Base-by-base conservation (phyloP, 2,329 filamentous ascomycete species). In the Acrodontium crateriforme region DNA sequence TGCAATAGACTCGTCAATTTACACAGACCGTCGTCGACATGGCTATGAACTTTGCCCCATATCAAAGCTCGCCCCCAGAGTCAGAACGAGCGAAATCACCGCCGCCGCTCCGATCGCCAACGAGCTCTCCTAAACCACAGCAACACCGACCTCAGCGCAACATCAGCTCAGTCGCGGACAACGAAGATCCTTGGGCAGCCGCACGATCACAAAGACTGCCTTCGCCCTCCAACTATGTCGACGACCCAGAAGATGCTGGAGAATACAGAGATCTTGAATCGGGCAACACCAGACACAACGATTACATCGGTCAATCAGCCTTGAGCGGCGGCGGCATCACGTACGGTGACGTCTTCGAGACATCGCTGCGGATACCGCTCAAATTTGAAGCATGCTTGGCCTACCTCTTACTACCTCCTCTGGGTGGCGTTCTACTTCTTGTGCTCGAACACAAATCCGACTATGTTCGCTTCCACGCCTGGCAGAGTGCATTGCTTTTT, bases 391-490 rank as follows among this genome's bases (percentile, higher is more conserved):
- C 89, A 5, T 81, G 78, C 50, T 58, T 94, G 47, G 87, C 89
- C 28, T 98, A 98, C 54, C 52, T 94, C 36, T 63, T 78, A 27
- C 59, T 92, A 9, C 89, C 89, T 37, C 89, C 89, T 1, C 66
- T 85, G 0, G 89, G 87, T 3, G 81, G 79, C 3, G 81, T 94
- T 15, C 54, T 93, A 40, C 57, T 98, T 43, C 57, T 98, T 41
- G 69, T 95, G 24, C 53, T 87, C 38, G 89, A 98, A 65, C 74
- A 85, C 49, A 89, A 93, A 62, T 94, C 84, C 50, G 89, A 98
- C 58, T 98, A 93, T 55, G 89, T 98, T 32, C 71, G 89, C 38
- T 95, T 95, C 44, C 89, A 98, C 55, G 89, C 89, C 6, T 98
- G 89, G 87, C 89, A 98, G 58, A 44, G 39, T 11, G 44, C 49